A percentile compares a stretch with the other conserved stretches of the same genome.
Evolutionary conservation across 495 filamentous ascomycete genomes (phyloP).

Genomic region (Annulohypoxylon moriforme): DNA sequence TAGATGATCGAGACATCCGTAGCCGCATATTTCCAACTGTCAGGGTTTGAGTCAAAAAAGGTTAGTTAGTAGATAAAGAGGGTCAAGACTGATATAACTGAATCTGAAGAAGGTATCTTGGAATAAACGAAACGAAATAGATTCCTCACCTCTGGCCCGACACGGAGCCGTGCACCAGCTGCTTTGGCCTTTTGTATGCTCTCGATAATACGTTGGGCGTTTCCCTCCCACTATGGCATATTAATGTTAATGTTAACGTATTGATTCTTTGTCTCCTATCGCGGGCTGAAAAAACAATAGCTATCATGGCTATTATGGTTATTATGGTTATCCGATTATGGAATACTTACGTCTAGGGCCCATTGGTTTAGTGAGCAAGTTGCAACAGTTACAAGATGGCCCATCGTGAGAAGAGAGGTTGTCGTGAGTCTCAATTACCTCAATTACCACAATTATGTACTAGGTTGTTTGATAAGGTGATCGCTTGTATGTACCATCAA

Average conservation of each 20-base stretch:
- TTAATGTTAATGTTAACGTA: slow-evolving; percentile 54
- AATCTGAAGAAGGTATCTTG: too few relatives aligned
- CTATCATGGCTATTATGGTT: not conserved
- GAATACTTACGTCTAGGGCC: slow-evolving; percentile 79
- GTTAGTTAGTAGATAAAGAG: not conserved
- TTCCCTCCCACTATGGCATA: slow-evolving; percentile 70
- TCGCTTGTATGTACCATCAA: too few relatives aligned
- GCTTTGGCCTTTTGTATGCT: slow-evolving; percentile 77
- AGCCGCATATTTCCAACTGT: slow-evolving; percentile 65
- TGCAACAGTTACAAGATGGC: slow-evolving; percentile 56
- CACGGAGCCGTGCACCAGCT: slow-evolving; percentile 75
- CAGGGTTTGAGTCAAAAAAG: slow-evolving; percentile 11
- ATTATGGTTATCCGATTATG: not conserved
- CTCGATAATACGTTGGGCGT: slow-evolving; percentile 78
- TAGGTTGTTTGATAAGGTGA: too few relatives aligned
- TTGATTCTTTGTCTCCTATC: too few relatives aligned
- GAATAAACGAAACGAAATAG: too few relatives aligned
- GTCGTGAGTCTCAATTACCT: not conserved
- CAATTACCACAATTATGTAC: too few relatives aligned
- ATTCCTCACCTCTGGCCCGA: slow-evolving; percentile 71
- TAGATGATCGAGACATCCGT: slow-evolving; percentile 80
- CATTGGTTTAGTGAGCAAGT: slow-evolving; percentile 68
- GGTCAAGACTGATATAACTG: too few relatives aligned
- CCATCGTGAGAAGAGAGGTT: slow-evolving; percentile 37
- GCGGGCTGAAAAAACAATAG: not conserved